Base-by-base conservation (phyloP, 2,329 filamentous ascomycete genomes). In the Blumeriella jaapii region DNA sequence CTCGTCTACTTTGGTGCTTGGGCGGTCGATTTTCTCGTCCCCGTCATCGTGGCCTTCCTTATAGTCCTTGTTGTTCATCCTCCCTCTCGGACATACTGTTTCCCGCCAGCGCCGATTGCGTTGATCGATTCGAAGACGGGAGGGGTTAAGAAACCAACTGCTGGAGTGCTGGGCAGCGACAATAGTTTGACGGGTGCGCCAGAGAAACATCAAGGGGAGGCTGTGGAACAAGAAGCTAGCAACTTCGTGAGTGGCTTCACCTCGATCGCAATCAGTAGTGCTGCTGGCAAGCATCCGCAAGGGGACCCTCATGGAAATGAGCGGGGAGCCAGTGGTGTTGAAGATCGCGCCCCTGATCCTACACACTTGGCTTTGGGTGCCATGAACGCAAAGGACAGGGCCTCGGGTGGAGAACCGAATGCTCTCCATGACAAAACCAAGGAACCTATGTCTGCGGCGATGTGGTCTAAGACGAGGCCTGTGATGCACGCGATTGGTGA, bases 171-270 rank as follows among this genome's bases (percentile, higher is more conserved):
- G 0, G 84, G 80, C 1, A 85, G 79, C 13, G 71, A 78, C 17
- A 80, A 85, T 40, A 85, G 79, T 38, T 69, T 80, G 0, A 93
- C 84, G 0, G 85, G 84, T 1, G 84, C 84, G 0, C 79, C 83
- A 0, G 82, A 93, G 55, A 83, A 84, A 46, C 73, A 84, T 59
- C 79, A 84, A 53, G 84, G 85, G 16, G 83, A 91, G 55, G 82
- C 82, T 0, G 80, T 85, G 1, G 84, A 93, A 55, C 73, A 82
- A 41, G 84, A 93, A 55, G 85, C 85, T 1, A 78, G 71, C 48
- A 87, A 85, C 53, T 78, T 93, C 42, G 77, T 91, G 3, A 78
- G 78, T 35, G 72, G 77, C 20, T 75, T 91, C 34, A 74, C 78
- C 6, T 69, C 74, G 18, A 72, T 91, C 4, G 78, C 82, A 1